Base-by-base conservation (phyloP, 176 grass and related monocot genomes). In the Poa pratensis region DNA sequence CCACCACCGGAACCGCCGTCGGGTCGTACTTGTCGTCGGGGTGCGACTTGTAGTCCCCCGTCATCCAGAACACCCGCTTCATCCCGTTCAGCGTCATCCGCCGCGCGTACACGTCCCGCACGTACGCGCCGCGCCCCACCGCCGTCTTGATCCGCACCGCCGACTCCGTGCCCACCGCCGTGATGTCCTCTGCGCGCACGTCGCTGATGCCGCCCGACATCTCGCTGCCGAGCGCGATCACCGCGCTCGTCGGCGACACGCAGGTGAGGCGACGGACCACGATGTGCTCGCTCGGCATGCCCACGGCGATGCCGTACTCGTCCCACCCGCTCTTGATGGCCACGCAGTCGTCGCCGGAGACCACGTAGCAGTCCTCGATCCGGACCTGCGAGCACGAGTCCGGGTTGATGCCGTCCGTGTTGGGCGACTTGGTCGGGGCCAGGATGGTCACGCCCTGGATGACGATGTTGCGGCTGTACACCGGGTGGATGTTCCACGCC, bases 1-100 rank as follows among this genome's bases (percentile, higher is more conserved):
- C 75, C 14, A 97, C 95, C 1, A 90, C 92, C 2, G 95, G 95
- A 28, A 97, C n/a, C 7, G 95, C 95, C 28, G 80, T 80, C 6
- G 85, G 92, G 52, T 95, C 91, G 79, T 83, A 97, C 39, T 69
- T 74, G 89, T 85, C 73, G 26, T 97, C 95, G 1, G 95, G 95
- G 73, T 97, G 95, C 2, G 92, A 95, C 45, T 77, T 96, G 84
- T 98, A 98, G 86, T 84, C 79, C 4, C 93, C 96, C 0, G 96
- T 96, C 93, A 98, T 98, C 93, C 96, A 88, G 87, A 98, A 98
- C 64, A 95, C 91, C 83, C 91, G 68, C 86, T 98, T 98, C 93
- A 98, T 91, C 4, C 49, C 80, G 78, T 77, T 20, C 0, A 98
- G 91, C 6, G 9, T 75, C 95, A 97, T 95, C 46, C 95, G 23